These are phyloP conservation scores for Paraconiothyrium sp. DNA, from an alignment of 2,329 filamentous ascomycete genomes.

Conservation along the genomic window DNA sequence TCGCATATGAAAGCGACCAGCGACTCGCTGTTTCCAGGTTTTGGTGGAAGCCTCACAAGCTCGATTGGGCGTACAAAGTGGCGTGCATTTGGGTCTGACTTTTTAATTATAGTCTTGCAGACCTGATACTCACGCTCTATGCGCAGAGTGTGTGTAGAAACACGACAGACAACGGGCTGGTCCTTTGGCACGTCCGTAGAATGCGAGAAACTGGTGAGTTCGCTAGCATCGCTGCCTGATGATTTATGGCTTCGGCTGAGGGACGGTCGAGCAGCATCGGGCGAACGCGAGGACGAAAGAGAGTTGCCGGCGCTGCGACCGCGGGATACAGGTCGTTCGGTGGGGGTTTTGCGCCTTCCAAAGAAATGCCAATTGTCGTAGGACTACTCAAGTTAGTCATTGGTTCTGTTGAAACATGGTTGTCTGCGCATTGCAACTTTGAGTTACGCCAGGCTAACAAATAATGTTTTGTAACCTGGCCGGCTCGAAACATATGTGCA, in stretches of 20 bases:
- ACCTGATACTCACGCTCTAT: constrained; percentile 90
- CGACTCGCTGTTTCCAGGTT: constrained; percentile 72
- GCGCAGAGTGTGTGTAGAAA: constrained; percentile 83
- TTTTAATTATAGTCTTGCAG: constrained; percentile 74
- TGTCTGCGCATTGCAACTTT: background rate
- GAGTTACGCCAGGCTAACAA: background rate
- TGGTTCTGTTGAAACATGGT: background rate
- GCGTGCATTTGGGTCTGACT: constrained; percentile 75
- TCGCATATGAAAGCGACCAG: constrained; percentile 85
- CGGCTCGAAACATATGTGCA: background rate
- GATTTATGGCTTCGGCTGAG: constrained; percentile 42
- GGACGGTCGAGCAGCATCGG: constrained; percentile 41
- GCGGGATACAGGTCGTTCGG: constrained; percentile 34
- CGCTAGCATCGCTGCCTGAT: constrained; percentile 48
- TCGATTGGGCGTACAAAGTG: constrained; percentile 86
- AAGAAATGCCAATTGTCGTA: constrained; percentile 85
- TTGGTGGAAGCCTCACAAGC: constrained; percentile 74
- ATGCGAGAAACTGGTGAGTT: constrained; percentile 58
- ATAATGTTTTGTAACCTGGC: constrained; percentile 1
- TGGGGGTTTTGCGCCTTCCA: constrained; percentile 45
- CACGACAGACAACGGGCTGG: constrained; percentile 75
- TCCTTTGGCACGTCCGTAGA: constrained; percentile 55
- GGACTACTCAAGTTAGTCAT: constrained; percentile 58
- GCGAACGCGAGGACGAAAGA: constrained; percentile 38
- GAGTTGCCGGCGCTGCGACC: constrained; percentile 38